Evolutionary conservation across 1,139 yeast genomes (phyloP).

Genomic region (Saccharomyces hybrid): DNA sequence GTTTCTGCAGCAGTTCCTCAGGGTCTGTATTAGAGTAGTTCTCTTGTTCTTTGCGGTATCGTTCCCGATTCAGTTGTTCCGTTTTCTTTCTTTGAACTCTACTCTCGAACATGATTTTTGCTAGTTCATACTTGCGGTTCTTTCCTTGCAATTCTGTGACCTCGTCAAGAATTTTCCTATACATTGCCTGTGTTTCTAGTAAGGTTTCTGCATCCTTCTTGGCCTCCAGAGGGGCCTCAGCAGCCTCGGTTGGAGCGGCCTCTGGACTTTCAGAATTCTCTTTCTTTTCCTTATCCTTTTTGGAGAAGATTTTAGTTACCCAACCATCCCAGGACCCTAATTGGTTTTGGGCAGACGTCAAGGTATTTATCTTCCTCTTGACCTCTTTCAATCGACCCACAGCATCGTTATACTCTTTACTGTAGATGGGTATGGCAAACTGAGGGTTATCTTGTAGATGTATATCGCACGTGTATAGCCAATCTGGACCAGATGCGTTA

Average conservation of each 20-base stretch:
- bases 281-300: slow-evolving; percentile 15
- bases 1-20: slow-evolving; percentile 38
- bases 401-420: slow-evolving; percentile 42
- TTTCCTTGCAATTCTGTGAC: slow-evolving; percentile 27
- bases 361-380: slow-evolving; percentile 36
- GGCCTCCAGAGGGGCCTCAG: background rate
- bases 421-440: slow-evolving; percentile 51
- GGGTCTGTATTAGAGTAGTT: slow-evolving; percentile 31
- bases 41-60: slow-evolving; percentile 24
- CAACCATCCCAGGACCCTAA: slow-evolving; percentile 32
- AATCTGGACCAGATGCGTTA: slow-evolving; percentile 40
- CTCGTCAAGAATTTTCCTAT: slow-evolving; percentile 25
- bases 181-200: slow-evolving; percentile 23
- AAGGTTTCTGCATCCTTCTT: background rate
- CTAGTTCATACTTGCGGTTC: slow-evolving; percentile 43
- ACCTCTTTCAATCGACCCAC: slow-evolving; percentile 35
- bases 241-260: slow-evolving; percentile 10
- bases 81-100: slow-evolving; percentile 42
- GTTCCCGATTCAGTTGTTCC: slow-evolving; percentile 32
- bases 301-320: slow-evolving; percentile 30
- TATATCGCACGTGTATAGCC: slow-evolving; percentile 60
- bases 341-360: slow-evolving; percentile 9
- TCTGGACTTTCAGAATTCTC: slow-evolving; percentile 18
- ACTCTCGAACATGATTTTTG: slow-evolving; percentile 46
- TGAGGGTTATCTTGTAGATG: slow-evolving; percentile 52